These are phyloP conservation scores for Fusarium proliferatum DNA, from an alignment of 2,329 filamentous ascomycete genomes.

Conservation along the genomic window DNA sequence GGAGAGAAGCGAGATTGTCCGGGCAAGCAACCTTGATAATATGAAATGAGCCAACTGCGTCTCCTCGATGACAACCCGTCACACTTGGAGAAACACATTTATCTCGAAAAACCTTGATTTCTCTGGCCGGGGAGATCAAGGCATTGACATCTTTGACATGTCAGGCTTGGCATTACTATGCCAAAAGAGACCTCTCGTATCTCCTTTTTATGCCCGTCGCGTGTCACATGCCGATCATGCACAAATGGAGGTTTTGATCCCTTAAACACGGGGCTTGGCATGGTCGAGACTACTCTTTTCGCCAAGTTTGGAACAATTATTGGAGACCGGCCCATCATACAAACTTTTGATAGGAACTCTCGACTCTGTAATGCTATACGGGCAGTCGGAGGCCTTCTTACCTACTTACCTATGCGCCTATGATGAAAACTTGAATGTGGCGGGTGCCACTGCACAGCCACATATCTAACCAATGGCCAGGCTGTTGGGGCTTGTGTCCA, in stretches of 20 bases:
- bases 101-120: not conserved
- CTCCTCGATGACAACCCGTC: slow-evolving; percentile 29
- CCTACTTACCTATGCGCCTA: not conserved
- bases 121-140: not conserved
- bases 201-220: slow-evolving; percentile 15
- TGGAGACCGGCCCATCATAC: not conserved
- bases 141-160: not conserved
- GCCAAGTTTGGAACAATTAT: not conserved
- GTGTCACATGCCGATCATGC: slow-evolving; percentile 28
- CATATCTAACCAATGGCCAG: not conserved
- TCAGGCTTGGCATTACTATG: slow-evolving; percentile 9
- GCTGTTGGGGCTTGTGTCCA: not conserved
- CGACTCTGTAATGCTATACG: not conserved
- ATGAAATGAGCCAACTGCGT: slow-evolving; percentile 30
- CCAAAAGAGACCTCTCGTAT: not conserved
- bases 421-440: not conserved
- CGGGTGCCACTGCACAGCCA: slow-evolving; percentile 4
- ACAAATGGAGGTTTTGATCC: slow-evolving; percentile 4
- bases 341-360: not conserved
- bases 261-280: slow-evolving; percentile 20
- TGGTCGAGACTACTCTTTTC: slow-evolving; percentile 10
- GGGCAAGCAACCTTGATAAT: not conserved
- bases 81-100: not conserved
- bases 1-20: slow-evolving; percentile 10
- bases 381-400: slow-evolving; percentile 16